Base-by-base conservation (phyloP, 495 filamentous ascomycete species). In the Ramalina intermedia region DNA sequence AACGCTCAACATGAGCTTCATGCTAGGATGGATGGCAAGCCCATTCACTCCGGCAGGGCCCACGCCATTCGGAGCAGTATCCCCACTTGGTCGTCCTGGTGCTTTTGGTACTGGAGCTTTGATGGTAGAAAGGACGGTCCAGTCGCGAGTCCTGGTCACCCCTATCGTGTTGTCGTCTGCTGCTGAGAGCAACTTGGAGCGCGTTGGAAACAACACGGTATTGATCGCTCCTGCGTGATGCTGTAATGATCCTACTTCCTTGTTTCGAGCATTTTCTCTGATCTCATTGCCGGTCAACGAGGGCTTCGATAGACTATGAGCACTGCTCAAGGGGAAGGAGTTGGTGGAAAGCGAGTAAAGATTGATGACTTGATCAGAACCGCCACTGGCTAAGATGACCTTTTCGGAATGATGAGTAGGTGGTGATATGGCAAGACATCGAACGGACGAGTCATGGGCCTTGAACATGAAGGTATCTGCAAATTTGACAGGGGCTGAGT, bases 391-490 rank as follows among this genome's bases (percentile, higher is more conserved):
- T 43, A 96, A 76, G 43, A 88, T 79, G 43, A 91, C 72, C 60
- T 87, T 94, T 57, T 81, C 66, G 4, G 73, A 67, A 38, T 65
- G 61, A 52, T 67, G 66, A 45, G 63, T 46, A 14, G 86, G 80
- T 3, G 82, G 71, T 23, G 51, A 53, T 37, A 48, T 39, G 16
- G 89, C 86, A 23, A 99, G 73, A 58, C 85, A 90, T 57, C 87
- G 82, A 63, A 99, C 88, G 27, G 93, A 76, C 23, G 88, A 89
- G 42, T 76, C 71, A 68, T 99, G 91, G 21, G 93, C 87, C 63
- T 85, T 82, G 73, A 99, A 94, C 47, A 99, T 77, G 68, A 99
- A 99, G 6, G 83, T 89, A 65, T 99, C 91, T 51, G 84, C 73
- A 61, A 96, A 96, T 58, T 81, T 66, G 55, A 81, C 72, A 24